phyloP scores from a whole-genome alignment of 2,329 filamentous ascomycete genomes.

The Balansia obtecta region DNA sequence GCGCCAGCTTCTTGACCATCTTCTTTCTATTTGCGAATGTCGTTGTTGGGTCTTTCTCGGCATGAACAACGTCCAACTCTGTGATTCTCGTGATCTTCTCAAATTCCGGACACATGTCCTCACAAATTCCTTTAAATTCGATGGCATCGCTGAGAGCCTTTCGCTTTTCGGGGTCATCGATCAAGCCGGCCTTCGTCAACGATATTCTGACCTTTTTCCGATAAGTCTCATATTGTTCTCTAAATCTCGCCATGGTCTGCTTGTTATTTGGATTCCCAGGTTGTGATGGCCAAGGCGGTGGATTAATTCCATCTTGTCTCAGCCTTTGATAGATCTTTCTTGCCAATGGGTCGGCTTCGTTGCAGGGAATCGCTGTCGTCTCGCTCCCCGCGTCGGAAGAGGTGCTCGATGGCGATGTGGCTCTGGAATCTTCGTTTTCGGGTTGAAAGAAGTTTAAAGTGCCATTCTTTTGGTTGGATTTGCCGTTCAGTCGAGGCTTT shows the following conservation, averaged over 20 bases:
- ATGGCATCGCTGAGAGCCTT: constrained; percentile 52
- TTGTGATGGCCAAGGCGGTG: constrained; percentile 43
- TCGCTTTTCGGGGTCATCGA: constrained; percentile 53
- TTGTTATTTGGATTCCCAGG: constrained; percentile 40
- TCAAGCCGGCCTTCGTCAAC: constrained; percentile 45
- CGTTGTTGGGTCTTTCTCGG: constrained; percentile 38
- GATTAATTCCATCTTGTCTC: constrained; percentile 38
- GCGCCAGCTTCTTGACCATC: constrained; percentile 56
- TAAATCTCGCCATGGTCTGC: constrained; percentile 39
- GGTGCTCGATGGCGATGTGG: constrained; percentile 14
- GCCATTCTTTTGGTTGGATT: constrained; percentile 4
- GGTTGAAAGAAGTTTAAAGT: background rate
- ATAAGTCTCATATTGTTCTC: constrained; percentile 44
- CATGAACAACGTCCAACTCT: constrained; percentile 43
- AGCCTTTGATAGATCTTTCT: constrained; percentile 40
- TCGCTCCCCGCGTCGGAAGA: constrained; percentile 10
- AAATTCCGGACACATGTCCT: constrained; percentile 58
- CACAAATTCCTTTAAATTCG: constrained; percentile 54
- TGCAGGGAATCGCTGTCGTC: constrained; percentile 4
- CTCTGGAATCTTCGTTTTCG: constrained; percentile 11
- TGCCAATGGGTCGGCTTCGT: constrained; percentile 29
- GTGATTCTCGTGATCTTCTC: constrained; percentile 51
- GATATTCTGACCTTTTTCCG: constrained; percentile 43
- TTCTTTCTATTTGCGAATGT: constrained; percentile 34
- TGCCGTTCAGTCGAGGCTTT: constrained; percentile 2